Conservation (phyloP, 805 yeast genomes). For the Ogataea populi-albae region DNA sequence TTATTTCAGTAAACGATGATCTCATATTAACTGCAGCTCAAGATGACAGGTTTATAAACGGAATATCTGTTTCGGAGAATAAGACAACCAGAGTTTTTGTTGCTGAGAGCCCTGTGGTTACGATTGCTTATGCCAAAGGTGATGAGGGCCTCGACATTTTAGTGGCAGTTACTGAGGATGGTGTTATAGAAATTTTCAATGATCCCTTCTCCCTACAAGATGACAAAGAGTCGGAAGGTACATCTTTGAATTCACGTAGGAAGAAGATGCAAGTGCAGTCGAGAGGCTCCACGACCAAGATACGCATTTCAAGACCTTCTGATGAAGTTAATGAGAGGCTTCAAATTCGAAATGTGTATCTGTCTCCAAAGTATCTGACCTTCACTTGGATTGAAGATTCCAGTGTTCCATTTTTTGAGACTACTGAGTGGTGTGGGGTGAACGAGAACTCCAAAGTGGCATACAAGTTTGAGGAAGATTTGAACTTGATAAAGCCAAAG, state of each 20-base stretch:
- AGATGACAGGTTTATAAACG: conserved; percentile 78
- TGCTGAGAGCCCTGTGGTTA: conserved; percentile 58
- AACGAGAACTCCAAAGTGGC: conserved; percentile 18
- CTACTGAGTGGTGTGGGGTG: conserved; percentile 44
- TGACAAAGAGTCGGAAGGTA: conserved; percentile 9
- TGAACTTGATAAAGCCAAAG: conserved; percentile 35
- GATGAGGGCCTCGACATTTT: conserved; percentile 36
- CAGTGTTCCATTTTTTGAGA: conserved; percentile 54
- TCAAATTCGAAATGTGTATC: conserved; percentile 20
- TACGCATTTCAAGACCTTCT: conserved; percentile 49
- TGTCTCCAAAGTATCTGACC: conserved; percentile 36
- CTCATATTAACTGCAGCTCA: conserved; percentile 66
- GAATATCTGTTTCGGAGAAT: conserved; percentile 49
- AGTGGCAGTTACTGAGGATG: conserved; percentile 69
- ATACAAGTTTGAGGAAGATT: conserved; percentile 27
- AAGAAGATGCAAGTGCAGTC: conserved; percentile 50
- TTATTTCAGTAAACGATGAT: conserved; percentile 40
- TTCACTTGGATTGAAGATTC: conserved; percentile 64
- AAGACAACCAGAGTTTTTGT: conserved; percentile 59
- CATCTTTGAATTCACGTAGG: conserved; percentile 34
- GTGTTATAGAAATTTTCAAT: conserved; percentile 67
- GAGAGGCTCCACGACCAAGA: conserved; percentile 43
- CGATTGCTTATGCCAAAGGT: conserved; percentile 38
- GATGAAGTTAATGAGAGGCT: conserved; percentile 31
- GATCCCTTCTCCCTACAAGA: conserved; percentile 41